phyloP scores from a whole-genome alignment of 805 yeast species.

The Spencermartinsiella europaea region DNA sequence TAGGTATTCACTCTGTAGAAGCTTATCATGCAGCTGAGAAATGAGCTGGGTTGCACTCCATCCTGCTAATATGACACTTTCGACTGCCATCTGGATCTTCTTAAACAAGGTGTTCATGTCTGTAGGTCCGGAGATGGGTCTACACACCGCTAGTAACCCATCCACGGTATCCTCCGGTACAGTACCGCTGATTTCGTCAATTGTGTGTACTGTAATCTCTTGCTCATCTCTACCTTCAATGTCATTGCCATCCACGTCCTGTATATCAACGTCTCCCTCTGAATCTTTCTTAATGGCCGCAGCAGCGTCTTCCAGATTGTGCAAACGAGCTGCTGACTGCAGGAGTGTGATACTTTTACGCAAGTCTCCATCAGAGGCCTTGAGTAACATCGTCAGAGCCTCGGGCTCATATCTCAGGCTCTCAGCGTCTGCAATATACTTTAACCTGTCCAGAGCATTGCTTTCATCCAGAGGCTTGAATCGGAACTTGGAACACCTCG shows the following conservation, averaged over 20 bases:
- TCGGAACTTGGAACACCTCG: slow-evolving; percentile 93
- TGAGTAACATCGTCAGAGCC: slow-evolving; percentile 60
- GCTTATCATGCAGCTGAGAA: slow-evolving; percentile 63
- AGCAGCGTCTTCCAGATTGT: slow-evolving; percentile 32
- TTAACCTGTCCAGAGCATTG: slow-evolving; percentile 65
- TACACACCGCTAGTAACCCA: slow-evolving; percentile 37
- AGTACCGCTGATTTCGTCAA: slow-evolving; percentile 73
- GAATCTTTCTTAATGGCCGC: slow-evolving; percentile 21
- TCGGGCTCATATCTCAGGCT: slow-evolving; percentile 39
- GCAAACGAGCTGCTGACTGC: slow-evolving; percentile 72
- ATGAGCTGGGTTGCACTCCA: slow-evolving; percentile 75
- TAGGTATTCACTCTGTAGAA: slow-evolving; percentile 51
- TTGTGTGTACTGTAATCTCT: slow-evolving; percentile 40
- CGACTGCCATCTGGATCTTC: slow-evolving; percentile 36
- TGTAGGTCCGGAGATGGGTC: slow-evolving; percentile 22
- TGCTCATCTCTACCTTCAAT: slow-evolving; percentile 17
- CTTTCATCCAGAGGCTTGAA: slow-evolving; percentile 70
- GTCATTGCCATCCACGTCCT: slow-evolving; percentile 20
- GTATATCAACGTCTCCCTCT: slow-evolving; percentile 31
- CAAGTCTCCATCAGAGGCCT: slow-evolving; percentile 82
- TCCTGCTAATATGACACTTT: slow-evolving; percentile 55
- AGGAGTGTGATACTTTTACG: slow-evolving; percentile 87
- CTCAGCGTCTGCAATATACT: slow-evolving; percentile 53
- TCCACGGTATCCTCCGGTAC: slow-evolving; percentile 49
- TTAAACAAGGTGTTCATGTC: slow-evolving; percentile 23